Evolutionary conservation across 2,329 filamentous ascomycete species (phyloP).

Genomic region (Metarhizium sp.): DNA sequence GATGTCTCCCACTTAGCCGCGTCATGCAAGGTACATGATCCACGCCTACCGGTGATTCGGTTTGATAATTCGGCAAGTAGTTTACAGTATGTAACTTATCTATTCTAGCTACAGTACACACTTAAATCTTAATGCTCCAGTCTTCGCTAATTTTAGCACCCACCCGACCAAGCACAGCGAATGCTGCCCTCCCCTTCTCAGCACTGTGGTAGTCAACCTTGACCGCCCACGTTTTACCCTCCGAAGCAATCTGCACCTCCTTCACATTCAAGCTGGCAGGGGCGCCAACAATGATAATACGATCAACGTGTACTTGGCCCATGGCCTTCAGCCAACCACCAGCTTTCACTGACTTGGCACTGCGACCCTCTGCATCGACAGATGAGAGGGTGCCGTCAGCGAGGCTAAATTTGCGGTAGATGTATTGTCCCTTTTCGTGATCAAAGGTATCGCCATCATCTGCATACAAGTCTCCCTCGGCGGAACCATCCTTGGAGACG

Average conservation of each 20-base stretch:
- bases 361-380: slow-evolving; percentile 51
- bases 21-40: neutral
- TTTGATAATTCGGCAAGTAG: neutral
- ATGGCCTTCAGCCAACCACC: slow-evolving; percentile 72
- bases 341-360: slow-evolving; percentile 42
- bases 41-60: neutral
- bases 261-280: slow-evolving; percentile 61
- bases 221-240: slow-evolving; percentile 44
- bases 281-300: slow-evolving; percentile 74
- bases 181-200: slow-evolving; percentile 36
- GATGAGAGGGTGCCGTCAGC: slow-evolving; percentile 53
- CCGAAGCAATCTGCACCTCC: slow-evolving; percentile 46
- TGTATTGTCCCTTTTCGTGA: slow-evolving; percentile 75
- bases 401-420: slow-evolving; percentile 73
- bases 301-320: slow-evolving; percentile 70
- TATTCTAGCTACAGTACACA: neutral
- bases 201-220: slow-evolving; percentile 51
- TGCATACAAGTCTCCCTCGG: slow-evolving; percentile 75
- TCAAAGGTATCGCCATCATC: slow-evolving; percentile 95
- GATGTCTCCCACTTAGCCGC: neutral
- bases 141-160: slow-evolving; percentile 43
- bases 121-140: slow-evolving; percentile 34
- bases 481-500: slow-evolving; percentile 49
- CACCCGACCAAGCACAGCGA: slow-evolving; percentile 42
- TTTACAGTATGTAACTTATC: neutral